Percentiles rank a stretch among this genome's conserved stretches.
phyloP scores from a whole-genome alignment of 345 rosid species.

The Camelina sativa region DNA sequence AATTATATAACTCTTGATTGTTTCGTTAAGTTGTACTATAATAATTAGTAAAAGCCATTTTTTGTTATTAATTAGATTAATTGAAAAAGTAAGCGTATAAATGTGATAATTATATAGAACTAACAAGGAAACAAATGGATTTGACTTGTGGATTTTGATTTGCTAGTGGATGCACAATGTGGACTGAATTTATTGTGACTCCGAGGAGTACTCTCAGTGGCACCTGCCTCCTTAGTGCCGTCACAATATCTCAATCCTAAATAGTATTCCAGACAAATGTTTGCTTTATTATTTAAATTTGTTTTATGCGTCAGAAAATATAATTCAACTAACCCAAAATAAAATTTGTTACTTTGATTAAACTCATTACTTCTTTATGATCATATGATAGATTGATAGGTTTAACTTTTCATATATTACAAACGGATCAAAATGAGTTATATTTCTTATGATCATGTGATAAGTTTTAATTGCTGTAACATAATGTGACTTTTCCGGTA shows the following conservation, averaged over 20 bases:
- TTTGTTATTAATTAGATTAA: neutral
- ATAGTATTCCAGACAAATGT: neutral
- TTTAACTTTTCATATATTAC: no score
- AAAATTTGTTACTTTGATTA: no score
- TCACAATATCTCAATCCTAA: constrained; percentile 18
- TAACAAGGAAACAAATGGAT: constrained; percentile 25
- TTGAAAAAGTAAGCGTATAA: neutral
- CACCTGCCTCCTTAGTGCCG: constrained; percentile 2
- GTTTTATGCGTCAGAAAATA: neutral
- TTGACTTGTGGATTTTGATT: constrained; percentile 15
- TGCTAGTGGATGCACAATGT: constrained; percentile 31
- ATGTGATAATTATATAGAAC: constrained; percentile 3
- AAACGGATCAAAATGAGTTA: neutral
- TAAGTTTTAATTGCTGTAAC: neutral
- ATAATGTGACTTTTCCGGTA: neutral
- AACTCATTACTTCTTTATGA: neutral
- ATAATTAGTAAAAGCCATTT: neutral
- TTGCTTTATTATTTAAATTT: neutral
- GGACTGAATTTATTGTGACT: constrained; percentile 25
- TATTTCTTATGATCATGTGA: neutral
- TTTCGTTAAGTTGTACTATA: neutral
- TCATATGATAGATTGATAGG: no score
- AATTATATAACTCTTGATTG: neutral
- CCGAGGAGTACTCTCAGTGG: constrained; percentile 21
- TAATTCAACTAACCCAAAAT: constrained; percentile 14